Evolutionary conservation across 2,329 filamentous ascomycete genomes (phyloP).

Genomic region (Dissoconium aciculare): DNA sequence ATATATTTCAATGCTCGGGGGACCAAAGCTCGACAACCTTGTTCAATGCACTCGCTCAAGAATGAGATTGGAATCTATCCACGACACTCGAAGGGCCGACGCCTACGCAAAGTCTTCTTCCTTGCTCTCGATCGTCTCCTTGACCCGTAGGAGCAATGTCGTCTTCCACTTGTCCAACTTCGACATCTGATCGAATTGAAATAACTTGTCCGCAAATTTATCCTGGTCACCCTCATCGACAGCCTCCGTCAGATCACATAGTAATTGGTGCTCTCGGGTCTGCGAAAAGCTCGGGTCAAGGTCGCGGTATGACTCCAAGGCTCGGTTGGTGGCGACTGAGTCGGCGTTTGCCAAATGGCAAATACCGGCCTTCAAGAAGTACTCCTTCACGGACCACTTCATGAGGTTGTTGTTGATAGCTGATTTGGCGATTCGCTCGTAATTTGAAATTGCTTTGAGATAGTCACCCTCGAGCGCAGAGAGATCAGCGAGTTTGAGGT

Average conservation of each 20-base stretch:
- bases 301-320: conserved; percentile 68
- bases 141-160: conserved; percentile 64
- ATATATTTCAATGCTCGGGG: background rate
- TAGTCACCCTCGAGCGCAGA: conserved; percentile 72
- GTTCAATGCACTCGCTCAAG: too few species aligned
- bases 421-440: conserved; percentile 62
- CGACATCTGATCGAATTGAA: conserved; percentile 80
- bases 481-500: conserved; percentile 80
- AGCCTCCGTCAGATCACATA: conserved; percentile 60
- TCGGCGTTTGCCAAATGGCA: conserved; percentile 71
- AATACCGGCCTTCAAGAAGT: conserved; percentile 85
- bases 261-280: conserved; percentile 67
- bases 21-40: too few species aligned
- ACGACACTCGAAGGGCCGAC: too few species aligned
- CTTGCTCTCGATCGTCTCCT: conserved; percentile 62
- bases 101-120: conserved; percentile 51
- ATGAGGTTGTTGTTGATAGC: conserved; percentile 81
- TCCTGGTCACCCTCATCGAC: conserved; percentile 69
- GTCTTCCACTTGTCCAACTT: conserved; percentile 98
- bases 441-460: conserved; percentile 64
- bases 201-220: conserved; percentile 69
- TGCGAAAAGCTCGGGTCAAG: conserved; percentile 61
- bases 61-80: too few species aligned
- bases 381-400: conserved; percentile 90
- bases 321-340: conserved; percentile 61